Conservation (phyloP, 495 filamentous ascomycete species). For the Oidiodendron maius region DNA sequence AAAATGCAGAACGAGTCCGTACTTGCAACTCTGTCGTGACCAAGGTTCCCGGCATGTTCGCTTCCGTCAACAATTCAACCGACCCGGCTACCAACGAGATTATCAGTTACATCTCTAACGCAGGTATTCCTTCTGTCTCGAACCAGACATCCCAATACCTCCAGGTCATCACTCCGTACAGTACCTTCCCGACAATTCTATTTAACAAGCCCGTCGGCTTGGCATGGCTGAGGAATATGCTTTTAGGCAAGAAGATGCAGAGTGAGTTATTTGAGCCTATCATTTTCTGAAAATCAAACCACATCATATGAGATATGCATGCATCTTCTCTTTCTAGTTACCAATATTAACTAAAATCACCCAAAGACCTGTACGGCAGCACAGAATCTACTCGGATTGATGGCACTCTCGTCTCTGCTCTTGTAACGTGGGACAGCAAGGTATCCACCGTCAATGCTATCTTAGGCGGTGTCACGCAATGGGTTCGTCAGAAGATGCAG, state of each 20-base stretch:
- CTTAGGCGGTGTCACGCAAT: conserved; percentile 25
- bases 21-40: conserved; percentile 31
- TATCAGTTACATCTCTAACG: conserved; percentile 29
- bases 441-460: conserved; percentile 29
- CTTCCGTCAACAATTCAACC: conserved; percentile 31
- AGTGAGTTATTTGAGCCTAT: conserved; percentile 16
- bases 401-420: conserved; percentile 26
- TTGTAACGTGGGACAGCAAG: conserved; percentile 33
- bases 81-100: conserved; percentile 24
- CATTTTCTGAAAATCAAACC: background rate
- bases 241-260: conserved; percentile 32
- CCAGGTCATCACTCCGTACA: conserved; percentile 30
- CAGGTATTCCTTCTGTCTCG: conserved; percentile 27
- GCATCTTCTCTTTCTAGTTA: too few species aligned
- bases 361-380: conserved; percentile 28
- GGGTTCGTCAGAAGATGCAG: conserved; percentile 29
- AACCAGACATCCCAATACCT: conserved; percentile 29
- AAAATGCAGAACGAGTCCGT: conserved; percentile 30
- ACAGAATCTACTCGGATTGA: conserved; percentile 29
- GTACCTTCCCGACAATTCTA: conserved; percentile 26
- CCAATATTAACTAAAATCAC: background rate
- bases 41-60: conserved; percentile 29
- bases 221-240: conserved; percentile 35
- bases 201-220: conserved; percentile 27
- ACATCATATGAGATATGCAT: too few species aligned